Percentiles rank a stretch among this genome's conserved stretches.
These are phyloP conservation scores for Meripilus lineatus DNA, from an alignment of 1,284 basidiomycete species.

Conservation along the genomic window DNA sequence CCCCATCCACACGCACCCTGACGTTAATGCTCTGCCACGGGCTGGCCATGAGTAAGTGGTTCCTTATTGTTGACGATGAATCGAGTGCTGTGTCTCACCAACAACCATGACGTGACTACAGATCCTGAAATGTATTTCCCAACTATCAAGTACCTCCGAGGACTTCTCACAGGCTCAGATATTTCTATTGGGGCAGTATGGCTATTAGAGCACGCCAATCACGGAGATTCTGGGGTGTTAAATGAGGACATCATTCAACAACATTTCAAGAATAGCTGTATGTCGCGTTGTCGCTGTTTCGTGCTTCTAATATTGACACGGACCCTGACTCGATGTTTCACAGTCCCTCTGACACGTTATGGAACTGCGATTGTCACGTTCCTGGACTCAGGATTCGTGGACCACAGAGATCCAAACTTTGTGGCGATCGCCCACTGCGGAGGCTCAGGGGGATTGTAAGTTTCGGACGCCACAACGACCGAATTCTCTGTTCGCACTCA, in stretches of 20 bases:
- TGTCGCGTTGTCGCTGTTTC: neutral
- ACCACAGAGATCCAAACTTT: neutral
- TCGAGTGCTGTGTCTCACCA: neutral
- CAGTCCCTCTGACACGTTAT: neutral
- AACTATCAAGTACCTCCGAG: neutral
- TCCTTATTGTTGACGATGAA: neutral
- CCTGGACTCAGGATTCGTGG: neutral
- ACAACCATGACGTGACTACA: neutral
- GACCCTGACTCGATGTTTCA: too few species aligned
- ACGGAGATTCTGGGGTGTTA: neutral
- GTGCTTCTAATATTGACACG: neutral
- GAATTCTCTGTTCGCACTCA: neutral
- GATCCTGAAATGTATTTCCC: slow-evolving; percentile 1
- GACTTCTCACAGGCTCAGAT: neutral
- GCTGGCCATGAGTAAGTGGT: slow-evolving; percentile 1
- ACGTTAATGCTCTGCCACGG: neutral
- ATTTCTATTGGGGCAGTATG: neutral
- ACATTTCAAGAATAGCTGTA: neutral
- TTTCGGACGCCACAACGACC: too few species aligned
- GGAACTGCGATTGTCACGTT: neutral
- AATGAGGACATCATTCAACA: neutral
- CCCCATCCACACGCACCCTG: neutral
- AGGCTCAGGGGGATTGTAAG: slow-evolving; percentile 1
- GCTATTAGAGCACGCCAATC: slow-evolving; percentile 2
- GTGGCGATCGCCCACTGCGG: slow-evolving; percentile 1